Evolutionary conservation across 768 basidiomycete species (phyloP).

Genomic region (Macrolepiota dolichaula): DNA sequence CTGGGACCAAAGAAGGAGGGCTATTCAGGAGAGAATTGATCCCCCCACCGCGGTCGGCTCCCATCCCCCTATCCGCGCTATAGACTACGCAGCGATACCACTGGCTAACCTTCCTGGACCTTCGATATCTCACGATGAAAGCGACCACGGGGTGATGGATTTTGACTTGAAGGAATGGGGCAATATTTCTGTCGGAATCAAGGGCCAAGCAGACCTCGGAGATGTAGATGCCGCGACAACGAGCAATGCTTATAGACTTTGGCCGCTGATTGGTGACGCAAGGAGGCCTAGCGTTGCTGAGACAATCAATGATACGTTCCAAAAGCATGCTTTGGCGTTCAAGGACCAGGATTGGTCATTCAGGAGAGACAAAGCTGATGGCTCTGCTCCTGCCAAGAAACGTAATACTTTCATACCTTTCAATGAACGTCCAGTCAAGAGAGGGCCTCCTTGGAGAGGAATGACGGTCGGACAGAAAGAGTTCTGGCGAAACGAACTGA

Average conservation of each 20-base stretch:
- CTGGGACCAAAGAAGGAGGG: constrained; percentile 51
- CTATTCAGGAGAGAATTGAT: constrained; percentile 20
- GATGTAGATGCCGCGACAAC: constrained; percentile 1
- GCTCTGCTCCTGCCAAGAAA: not conserved
- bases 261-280: constrained; percentile 6
- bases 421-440: constrained; percentile 15
- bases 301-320: constrained; percentile 10
- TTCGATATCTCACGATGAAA: constrained; percentile 5
- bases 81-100: constrained; percentile 6
- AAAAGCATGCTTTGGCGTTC: constrained; percentile 8
- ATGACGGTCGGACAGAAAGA: constrained; percentile 56
- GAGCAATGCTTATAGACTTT: not conserved
- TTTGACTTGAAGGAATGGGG: constrained; percentile 38
- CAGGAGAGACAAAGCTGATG: constrained; percentile 18
- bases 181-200: constrained; percentile 13
- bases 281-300: constrained; percentile 13
- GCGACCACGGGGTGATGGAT: constrained; percentile 27
- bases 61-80: constrained; percentile 2
- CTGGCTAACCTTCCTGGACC: constrained; percentile 5
- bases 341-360: constrained; percentile 24
- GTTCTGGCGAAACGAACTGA: constrained; percentile 60
- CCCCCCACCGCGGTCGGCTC: constrained; percentile 11
- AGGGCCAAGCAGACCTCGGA: constrained; percentile 21
- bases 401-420: constrained; percentile 7
- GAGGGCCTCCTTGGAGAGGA: constrained; percentile 34